Evolutionary conservation across 305 asterid genomes (phyloP), one percentile per base, ranked within the genome.

Genomic region (Fraxinus velutina): DNA sequence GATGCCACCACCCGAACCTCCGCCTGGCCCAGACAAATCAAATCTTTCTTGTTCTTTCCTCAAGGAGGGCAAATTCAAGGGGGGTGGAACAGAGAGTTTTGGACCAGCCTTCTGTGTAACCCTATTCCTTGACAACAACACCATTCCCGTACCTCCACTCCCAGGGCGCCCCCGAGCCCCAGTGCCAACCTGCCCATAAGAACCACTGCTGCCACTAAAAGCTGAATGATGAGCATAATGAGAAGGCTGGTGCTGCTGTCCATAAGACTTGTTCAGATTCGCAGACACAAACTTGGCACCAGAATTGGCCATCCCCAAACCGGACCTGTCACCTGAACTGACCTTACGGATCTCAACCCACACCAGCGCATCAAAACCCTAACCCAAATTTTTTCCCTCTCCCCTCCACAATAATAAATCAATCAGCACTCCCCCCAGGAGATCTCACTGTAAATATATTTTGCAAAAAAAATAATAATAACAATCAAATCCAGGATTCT

Each of bases 11-110:
- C 93, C 92, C 0, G 86, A 19, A 73, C 93, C 97, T 39, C 93
- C 91, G 4, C 86, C 86, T 0, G 91, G 84, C 68, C 97, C 95
- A 0, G 89, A 86, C 34, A 57, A 73, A 89, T 96, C 98, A 79
- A 88, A 91, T 86, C 86, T 92, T 90, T 93, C 96, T 75, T 96
- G 97, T 74, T 96, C 99, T 85, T 93, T 96, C 89, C 98, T 91
- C 94, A 96, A 81, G 3, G 99, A 94, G 0, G 98, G 98, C 86
- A 96, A 89, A 88, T 96, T 96, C 90, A 96, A 84, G 90, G 98
- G 99, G 88, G 98, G 96, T 42, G 98, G 98, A 87, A 94, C 91
- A 33, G 98, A 94, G 86, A 94, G 79, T 86, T 96, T 96, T 8
- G 98, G 81, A 79, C 83, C 94, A 84, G 85, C 87, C 89, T 94